A percentile compares a stretch with the other conserved stretches of the same genome.
phyloP scores from a whole-genome alignment of 1,139 yeast species.

The Nakaseomyces delphensis region DNA sequence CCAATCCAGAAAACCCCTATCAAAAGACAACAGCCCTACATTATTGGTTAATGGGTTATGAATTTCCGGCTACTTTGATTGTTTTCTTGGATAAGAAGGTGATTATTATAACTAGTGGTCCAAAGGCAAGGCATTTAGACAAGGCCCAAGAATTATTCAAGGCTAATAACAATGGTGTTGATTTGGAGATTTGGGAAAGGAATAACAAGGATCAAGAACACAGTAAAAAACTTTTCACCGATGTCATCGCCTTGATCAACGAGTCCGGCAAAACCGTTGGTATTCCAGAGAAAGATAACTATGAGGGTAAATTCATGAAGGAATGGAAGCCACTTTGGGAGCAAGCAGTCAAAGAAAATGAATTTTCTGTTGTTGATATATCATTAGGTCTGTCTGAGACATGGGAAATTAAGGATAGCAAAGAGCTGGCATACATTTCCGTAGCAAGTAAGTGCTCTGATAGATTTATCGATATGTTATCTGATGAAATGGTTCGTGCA shows the following conservation, averaged over 20 bases:
- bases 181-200: slow-evolving; percentile 65
- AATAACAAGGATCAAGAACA: slow-evolving; percentile 69
- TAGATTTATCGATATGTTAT: slow-evolving; percentile 73
- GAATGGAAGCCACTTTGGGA: slow-evolving; percentile 66
- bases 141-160: slow-evolving; percentile 23
- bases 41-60: slow-evolving; percentile 90
- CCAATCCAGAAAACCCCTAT: slow-evolving; percentile 83
- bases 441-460: slow-evolving; percentile 73
- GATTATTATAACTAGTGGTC: slow-evolving; percentile 67
- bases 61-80: slow-evolving; percentile 83
- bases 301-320: slow-evolving; percentile 71
- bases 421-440: slow-evolving; percentile 57
- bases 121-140: slow-evolving; percentile 75
- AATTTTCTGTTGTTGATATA: slow-evolving; percentile 48
- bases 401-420: slow-evolving; percentile 72
- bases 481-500: slow-evolving; percentile 79
- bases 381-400: slow-evolving; percentile 46
- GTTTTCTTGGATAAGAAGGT: slow-evolving; percentile 54
- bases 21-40: slow-evolving; percentile 83
- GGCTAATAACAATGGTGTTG: slow-evolving; percentile 25
- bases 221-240: slow-evolving; percentile 55
- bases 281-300: slow-evolving; percentile 58
- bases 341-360: slow-evolving; percentile 31
- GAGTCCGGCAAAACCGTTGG: slow-evolving; percentile 46
- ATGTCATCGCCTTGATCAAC: slow-evolving; percentile 46